phyloP scores from a whole-genome alignment of 1,139 yeast species.

The Debaryomyces singareniensis region DNA sequence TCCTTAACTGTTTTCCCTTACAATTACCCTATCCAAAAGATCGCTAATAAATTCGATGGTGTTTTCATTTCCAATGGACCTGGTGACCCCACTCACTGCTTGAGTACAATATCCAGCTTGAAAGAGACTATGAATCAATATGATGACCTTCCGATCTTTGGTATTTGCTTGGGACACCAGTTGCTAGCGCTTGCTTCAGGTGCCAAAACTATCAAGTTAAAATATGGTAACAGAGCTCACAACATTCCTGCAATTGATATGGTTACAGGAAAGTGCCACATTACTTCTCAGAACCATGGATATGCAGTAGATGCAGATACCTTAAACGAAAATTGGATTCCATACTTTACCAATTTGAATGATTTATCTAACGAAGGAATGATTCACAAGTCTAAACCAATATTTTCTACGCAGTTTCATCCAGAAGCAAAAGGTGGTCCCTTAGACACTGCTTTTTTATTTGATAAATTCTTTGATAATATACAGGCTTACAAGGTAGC shows the following conservation, averaged over 20 bases:
- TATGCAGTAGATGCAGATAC: slow-evolving; percentile 88
- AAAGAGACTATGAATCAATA: slow-evolving; percentile 59
- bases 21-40: slow-evolving; percentile 85
- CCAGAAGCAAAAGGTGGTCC: slow-evolving; percentile 99
- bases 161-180: slow-evolving; percentile 97
- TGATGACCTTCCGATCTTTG: slow-evolving; percentile 82
- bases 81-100: slow-evolving; percentile 96
- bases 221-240: slow-evolving; percentile 98
- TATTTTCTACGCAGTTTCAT: slow-evolving; percentile 95
- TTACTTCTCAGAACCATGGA: slow-evolving; percentile 97
- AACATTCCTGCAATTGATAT: slow-evolving; percentile 93
- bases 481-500: slow-evolving; percentile 50
- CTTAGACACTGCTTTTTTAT: slow-evolving; percentile 80
- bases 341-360: slow-evolving; percentile 83
- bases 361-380: slow-evolving; percentile 97
- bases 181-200: slow-evolving; percentile 91
- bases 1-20: slow-evolving; percentile 94
- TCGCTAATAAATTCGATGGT: slow-evolving; percentile 91
- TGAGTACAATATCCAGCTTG: slow-evolving; percentile 70
- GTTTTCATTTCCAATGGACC: slow-evolving; percentile 95
- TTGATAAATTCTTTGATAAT: slow-evolving; percentile 79
- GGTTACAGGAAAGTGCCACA: slow-evolving; percentile 87
- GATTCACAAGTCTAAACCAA: slow-evolving; percentile 80
- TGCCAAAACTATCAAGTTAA: slow-evolving; percentile 85
- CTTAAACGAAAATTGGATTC: slow-evolving; percentile 72